A percentile compares a stretch with the other conserved stretches of the same genome.
These are phyloP conservation scores for Hypoxylon sp. DNA, from an alignment of 2,329 filamentous ascomycete genomes.

Conservation along the genomic window DNA sequence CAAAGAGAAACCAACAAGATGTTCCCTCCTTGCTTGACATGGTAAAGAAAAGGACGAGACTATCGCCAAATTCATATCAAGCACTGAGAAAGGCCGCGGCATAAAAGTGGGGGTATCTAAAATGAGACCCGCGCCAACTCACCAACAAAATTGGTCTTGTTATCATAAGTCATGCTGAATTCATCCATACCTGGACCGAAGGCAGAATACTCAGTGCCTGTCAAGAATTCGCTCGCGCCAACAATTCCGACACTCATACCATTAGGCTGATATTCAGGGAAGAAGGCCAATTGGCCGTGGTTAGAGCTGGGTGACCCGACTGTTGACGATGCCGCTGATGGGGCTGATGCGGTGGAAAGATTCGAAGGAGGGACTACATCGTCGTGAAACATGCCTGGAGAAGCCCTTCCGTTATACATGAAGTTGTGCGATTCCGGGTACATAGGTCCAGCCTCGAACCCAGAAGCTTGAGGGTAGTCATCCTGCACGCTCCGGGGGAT, in stretches of 20 bases:
- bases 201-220: conserved; percentile 67
- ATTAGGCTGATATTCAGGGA: conserved; percentile 70
- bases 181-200: conserved; percentile 68
- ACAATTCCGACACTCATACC: conserved; percentile 75
- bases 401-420: conserved; percentile 64
- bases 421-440: conserved; percentile 64
- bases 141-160: conserved; percentile 70
- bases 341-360: conserved; percentile 73
- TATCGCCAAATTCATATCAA: conserved; percentile 5
- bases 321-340: conserved; percentile 76
- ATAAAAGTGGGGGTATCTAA: conserved; percentile 50
- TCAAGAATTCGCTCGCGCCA: conserved; percentile 67
- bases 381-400: conserved; percentile 66
- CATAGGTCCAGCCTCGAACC: conserved; percentile 62
- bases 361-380: conserved; percentile 69
- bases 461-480: conserved; percentile 60
- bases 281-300: conserved; percentile 69
- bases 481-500: conserved; percentile 59
- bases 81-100: conserved; percentile 23
- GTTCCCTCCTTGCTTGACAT: not conserved
- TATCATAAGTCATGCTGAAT: conserved; percentile 63
- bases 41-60: not conserved
- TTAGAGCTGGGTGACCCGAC: conserved; percentile 77
- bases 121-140: conserved; percentile 62
- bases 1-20: conserved; percentile 25